Base-by-base conservation (phyloP, 768 basidiomycete species). In the Pulveroboletus sp. region DNA sequence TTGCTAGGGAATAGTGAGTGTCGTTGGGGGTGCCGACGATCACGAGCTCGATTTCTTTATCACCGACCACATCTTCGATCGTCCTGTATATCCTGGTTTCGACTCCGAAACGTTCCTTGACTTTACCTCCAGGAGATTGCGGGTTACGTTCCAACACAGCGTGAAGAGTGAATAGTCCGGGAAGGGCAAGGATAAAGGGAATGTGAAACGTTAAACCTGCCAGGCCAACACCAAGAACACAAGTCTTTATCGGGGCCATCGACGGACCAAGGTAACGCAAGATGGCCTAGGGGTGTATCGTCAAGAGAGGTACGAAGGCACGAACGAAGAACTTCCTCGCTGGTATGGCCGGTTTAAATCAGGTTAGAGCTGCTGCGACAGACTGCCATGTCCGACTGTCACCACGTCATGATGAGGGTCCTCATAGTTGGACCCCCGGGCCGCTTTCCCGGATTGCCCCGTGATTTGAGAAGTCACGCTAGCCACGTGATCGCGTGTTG, bases 121-220 rank as follows among this genome's bases (percentile, higher is more conserved):
- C 78, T 61, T 82, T 85, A 33, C 85, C 84, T 6, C 81, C 80
- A 28, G 76, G 71, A 0, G 75, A 64, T 30, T 71, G 62, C 1
- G 89, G 86, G 58, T 82, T 84, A 45, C 21, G 21, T 21, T 21
- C 21, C 21, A 21, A 21, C 21, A 21, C 21, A 21, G 21, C 21
- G 21, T 21, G 21, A 21, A 21, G 21, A 2, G 21, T 3, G 21
- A 21, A 21, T 21, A 21, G 21, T 2, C 3, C 21, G 21, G 88
- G 84, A 17, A 86, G 73, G 3, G 86, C 80, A 47, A 85, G 77
- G 49, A 93, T 70, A 65, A 91, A 86, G 0, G 91, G 90, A 49
- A 84, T 59, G 65, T 93, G 91, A 69, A 93, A 92, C 3, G 85
- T 86, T 36, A 85, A 21, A 21, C 21, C 21, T 21, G 21, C 21